These are phyloP conservation scores for Saccharata proteae DNA, from an alignment of 2,329 filamentous ascomycete species.

Conservation along the genomic window DNA sequence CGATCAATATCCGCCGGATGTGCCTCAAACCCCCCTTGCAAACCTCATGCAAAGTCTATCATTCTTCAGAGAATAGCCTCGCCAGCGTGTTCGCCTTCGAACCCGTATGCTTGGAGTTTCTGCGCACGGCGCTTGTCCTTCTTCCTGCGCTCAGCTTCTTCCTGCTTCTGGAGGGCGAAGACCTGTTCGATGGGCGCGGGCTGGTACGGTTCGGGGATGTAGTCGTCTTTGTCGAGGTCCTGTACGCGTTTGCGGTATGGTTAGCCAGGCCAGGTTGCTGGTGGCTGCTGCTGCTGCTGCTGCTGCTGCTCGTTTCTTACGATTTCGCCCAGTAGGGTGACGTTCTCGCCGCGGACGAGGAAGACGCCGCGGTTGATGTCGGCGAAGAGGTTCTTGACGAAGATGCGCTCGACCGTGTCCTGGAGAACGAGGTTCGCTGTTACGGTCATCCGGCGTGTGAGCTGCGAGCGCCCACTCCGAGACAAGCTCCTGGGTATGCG, in stretches of 20 bases:
- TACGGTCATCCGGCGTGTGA: neutral
- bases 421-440: slow-evolving; percentile 83
- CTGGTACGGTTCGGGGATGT: slow-evolving; percentile 58
- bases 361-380: slow-evolving; percentile 81
- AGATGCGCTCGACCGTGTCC: slow-evolving; percentile 82
- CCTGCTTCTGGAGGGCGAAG: slow-evolving; percentile 59
- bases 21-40: neutral
- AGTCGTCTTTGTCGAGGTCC: slow-evolving; percentile 90
- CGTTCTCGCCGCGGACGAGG: slow-evolving; percentile 90
- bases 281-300: neutral
- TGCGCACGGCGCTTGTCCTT: slow-evolving; percentile 7
- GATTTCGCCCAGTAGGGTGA: slow-evolving; percentile 89
- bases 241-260: neutral
- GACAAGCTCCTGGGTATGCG: slow-evolving; percentile 4
- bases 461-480: slow-evolving; percentile 1
- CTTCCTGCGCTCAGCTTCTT: slow-evolving; percentile 53
- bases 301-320: slow-evolving; percentile 34
- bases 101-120: slow-evolving; percentile 7
- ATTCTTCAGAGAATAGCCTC: slow-evolving; percentile 7
- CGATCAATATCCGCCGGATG: neutral
- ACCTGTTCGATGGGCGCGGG: slow-evolving; percentile 58
- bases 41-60: neutral
- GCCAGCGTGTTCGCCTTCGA: slow-evolving; percentile 9
- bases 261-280: no score
- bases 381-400: slow-evolving; percentile 61